Conservation (phyloP, 192 early-diverging fungal species). For the Thoreauomyces humboldtii region DNA sequence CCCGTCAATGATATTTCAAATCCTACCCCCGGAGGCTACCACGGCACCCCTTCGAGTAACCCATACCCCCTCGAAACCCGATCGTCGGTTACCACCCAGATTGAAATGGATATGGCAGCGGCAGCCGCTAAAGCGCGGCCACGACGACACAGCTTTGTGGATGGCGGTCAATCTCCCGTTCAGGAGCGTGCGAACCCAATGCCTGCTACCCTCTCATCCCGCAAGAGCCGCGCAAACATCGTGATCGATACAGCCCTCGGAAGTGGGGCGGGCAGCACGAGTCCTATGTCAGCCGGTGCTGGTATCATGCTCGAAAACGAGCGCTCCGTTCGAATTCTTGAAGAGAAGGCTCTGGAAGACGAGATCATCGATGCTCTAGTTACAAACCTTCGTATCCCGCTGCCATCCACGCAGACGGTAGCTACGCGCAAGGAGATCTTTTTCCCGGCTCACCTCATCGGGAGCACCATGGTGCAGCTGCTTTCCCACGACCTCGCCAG, state of each 20-base stretch:
- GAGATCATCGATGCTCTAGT: conserved; percentile 91
- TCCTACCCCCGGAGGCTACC: background rate
- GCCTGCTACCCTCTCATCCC: background rate
- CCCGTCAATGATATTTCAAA: conserved; percentile 1
- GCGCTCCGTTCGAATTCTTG: conserved; percentile 43
- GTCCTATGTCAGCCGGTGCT: conserved; percentile 17
- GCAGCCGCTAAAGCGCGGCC: conserved; percentile 29
- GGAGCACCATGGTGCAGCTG: conserved; percentile 80
- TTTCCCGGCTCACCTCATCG: conserved; percentile 94
- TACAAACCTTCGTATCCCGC: conserved; percentile 83
- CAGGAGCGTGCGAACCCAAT: conserved; percentile 2
- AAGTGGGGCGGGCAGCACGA: background rate
- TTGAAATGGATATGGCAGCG: conserved; percentile 32
- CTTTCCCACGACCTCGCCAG: conserved; percentile 78
- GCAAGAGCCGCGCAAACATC: conserved; percentile 23
- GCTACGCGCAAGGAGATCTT: conserved; percentile 83
- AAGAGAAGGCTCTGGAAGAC: conserved; percentile 54
- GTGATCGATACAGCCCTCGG: conserved; percentile 22
- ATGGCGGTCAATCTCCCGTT: conserved; percentile 15
- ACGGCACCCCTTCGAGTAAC: background rate
- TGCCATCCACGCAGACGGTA: conserved; percentile 74
- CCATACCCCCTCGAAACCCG: conserved; percentile 5
- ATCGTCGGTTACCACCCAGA: conserved; percentile 22
- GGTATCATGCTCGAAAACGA: conserved; percentile 27
- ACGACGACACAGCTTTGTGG: conserved; percentile 27